These are phyloP conservation scores for Ogataea trehaloabstinens DNA, from an alignment of 805 yeast genomes.

Conservation along the genomic window DNA sequence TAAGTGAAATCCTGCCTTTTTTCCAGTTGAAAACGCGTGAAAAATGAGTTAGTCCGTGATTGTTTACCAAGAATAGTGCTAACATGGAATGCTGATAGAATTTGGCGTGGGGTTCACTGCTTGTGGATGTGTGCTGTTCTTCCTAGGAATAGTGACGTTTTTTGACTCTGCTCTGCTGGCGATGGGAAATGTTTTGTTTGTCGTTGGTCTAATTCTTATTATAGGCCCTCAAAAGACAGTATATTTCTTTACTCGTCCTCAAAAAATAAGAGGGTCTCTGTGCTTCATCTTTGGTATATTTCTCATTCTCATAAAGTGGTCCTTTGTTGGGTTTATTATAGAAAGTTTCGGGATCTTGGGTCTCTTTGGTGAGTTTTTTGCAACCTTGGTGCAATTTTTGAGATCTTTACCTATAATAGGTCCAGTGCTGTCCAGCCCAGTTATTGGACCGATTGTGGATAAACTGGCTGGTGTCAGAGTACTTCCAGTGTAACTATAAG, in stretches of 20 bases:
- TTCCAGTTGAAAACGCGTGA: too few species aligned
- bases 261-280: slow-evolving; percentile 80
- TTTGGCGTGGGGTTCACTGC: slow-evolving; percentile 93
- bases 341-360: slow-evolving; percentile 90
- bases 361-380: slow-evolving; percentile 87
- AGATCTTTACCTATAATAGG: slow-evolving; percentile 89
- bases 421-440: slow-evolving; percentile 76
- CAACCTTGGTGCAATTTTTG: slow-evolving; percentile 81
- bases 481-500: slow-evolving; percentile 65
- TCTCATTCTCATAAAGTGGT: slow-evolving; percentile 68
- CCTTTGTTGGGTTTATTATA: slow-evolving; percentile 80
- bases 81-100: slow-evolving; percentile 43
- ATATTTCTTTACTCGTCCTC: slow-evolving; percentile 81
- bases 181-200: slow-evolving; percentile 78
- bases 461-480: slow-evolving; percentile 65
- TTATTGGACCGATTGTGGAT: slow-evolving; percentile 72
- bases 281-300: slow-evolving; percentile 76
- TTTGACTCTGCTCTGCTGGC: slow-evolving; percentile 89
- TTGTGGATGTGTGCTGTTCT: slow-evolving; percentile 73
- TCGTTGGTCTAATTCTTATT: slow-evolving; percentile 79
- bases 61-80: not conserved
- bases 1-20: too few species aligned
- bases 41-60: too few species aligned
- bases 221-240: slow-evolving; percentile 86
- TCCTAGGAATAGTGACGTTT: slow-evolving; percentile 78